A percentile compares a stretch with the other conserved stretches of the same genome.
phyloP scores from a whole-genome alignment of 1,284 basidiomycete genomes.

The Fomes fomentarius region DNA sequence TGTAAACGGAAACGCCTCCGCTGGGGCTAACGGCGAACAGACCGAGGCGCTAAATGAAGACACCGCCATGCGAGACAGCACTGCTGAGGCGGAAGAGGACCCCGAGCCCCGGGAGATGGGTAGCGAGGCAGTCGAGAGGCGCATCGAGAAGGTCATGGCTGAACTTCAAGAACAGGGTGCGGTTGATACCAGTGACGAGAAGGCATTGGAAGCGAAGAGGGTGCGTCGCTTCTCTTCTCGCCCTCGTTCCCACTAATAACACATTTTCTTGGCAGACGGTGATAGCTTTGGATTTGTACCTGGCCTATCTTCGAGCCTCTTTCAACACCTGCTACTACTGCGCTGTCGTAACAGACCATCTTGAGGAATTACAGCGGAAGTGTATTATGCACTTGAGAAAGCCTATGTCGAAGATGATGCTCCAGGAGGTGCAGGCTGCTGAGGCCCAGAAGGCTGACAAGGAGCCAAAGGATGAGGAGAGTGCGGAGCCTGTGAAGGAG shows the following conservation, averaged over 20 bases:
- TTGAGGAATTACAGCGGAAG: conserved; percentile 92
- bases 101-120: conserved; percentile 62
- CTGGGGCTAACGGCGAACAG: conserved; percentile 21
- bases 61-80: conserved; percentile 46
- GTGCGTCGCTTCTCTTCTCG: conserved; percentile 41
- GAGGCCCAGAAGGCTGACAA: conserved; percentile 46
- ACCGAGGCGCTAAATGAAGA: conserved; percentile 38
- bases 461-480: conserved; percentile 44
- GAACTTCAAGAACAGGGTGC: conserved; percentile 67
- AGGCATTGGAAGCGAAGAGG: conserved; percentile 67
- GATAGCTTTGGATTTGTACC: conserved; percentile 82
- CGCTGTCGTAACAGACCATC: conserved; percentile 86
- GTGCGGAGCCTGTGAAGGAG: conserved; percentile 39
- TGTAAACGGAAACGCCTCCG: conserved; percentile 19
- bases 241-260: conserved; percentile 11
- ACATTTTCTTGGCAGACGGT: conserved; percentile 52
- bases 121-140: conserved; percentile 71
- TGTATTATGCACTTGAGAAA: conserved; percentile 90
- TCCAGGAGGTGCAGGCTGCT: conserved; percentile 57
- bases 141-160: conserved; percentile 72
- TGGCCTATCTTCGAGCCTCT: conserved; percentile 82
- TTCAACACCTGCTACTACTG: conserved; percentile 97
- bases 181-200: conserved; percentile 62
- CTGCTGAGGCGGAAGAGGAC: conserved; percentile 54
- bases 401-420: conserved; percentile 58